Conservation (phyloP, 805 yeast species). For the Ogataea salicorniae region DNA sequence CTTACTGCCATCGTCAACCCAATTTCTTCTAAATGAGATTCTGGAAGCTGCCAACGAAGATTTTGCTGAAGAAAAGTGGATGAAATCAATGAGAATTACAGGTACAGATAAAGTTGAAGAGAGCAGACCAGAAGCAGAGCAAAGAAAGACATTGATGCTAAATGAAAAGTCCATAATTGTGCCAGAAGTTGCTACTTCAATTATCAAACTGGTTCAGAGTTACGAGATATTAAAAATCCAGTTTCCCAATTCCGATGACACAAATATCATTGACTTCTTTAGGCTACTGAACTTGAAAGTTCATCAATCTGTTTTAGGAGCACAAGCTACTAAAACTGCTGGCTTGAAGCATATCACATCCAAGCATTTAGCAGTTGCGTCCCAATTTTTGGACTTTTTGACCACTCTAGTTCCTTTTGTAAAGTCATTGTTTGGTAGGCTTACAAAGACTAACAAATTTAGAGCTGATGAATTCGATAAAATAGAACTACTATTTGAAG, state of each 20-base stretch:
- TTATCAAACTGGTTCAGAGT: conserved; percentile 41
- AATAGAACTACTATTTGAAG: conserved; percentile 39
- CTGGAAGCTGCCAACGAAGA: conserved; percentile 37
- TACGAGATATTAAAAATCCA: conserved; percentile 52
- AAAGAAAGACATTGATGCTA: conserved; percentile 35
- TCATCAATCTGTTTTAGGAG: conserved; percentile 59
- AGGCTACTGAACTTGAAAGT: conserved; percentile 49
- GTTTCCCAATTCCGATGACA: conserved; percentile 48
- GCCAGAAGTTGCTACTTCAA: conserved; percentile 41
- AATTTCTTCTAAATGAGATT: conserved; percentile 45
- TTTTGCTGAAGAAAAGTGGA: conserved; percentile 47
- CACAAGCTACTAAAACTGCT: conserved; percentile 72
- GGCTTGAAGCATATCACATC: conserved; percentile 71
- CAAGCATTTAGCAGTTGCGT: conserved; percentile 61
- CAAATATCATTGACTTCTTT: conserved; percentile 40
- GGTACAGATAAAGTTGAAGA: background rate
- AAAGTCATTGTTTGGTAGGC: conserved; percentile 26
- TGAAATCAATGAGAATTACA: conserved; percentile 28
- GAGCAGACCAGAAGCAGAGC: conserved; percentile 2
- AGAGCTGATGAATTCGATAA: conserved; percentile 35
- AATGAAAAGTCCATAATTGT: conserved; percentile 55
- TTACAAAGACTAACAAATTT: conserved; percentile 25
- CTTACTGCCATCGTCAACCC: conserved; percentile 45
- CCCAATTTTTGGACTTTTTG: conserved; percentile 55
- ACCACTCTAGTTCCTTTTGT: conserved; percentile 34